Evolutionary conservation across 78 protist species (phyloP), one percentile per base, ranked within the genome.

Genomic region (Paratrimastix pyriformis): DNA sequence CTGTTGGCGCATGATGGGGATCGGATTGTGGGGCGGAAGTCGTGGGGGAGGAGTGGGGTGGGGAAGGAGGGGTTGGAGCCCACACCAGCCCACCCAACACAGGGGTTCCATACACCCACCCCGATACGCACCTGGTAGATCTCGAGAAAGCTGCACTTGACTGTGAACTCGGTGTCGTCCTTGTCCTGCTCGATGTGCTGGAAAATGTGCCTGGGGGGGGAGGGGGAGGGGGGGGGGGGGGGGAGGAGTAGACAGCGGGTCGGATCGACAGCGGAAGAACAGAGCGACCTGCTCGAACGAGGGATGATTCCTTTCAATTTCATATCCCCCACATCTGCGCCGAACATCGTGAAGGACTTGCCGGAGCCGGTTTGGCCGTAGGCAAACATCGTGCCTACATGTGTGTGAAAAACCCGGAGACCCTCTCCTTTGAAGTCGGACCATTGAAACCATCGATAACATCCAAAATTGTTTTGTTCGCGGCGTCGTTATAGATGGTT

Each of bases 321-420:
- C 6, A 9, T 18, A 26, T 65, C 46, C 1, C 37, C 29, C n/a
- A 68, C 11, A 66, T 62, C 73, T 66, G 76, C 76, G 33, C 81
- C 81, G 35, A 77, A 77, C 81, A 77, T 77, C n/a, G 74, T 65
- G 42, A 24, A 77, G 24, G 68, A 15, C 42, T 77, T 78, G 30
- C 80, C 80, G 2, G 72, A 8, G 9, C 82, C 82, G 8, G 82
- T 78, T 45, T 78, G 82, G 29, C 82, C 82, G 37, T 78, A 78
- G 13, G 82, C 82, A 44, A 78, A 69, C 50, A 66, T 26, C 1
- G 76, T 68, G 5, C 72, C 76, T 59, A 65, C 35, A 40, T 45
- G 65, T 26, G 74, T 75, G 3, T 45, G 42, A 37, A 50, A 21
- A 26, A 78, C n/a, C n/a, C n/a, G n/a, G n/a, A n/a, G n/a, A n/a